Evolutionary conservation across 805 yeast genomes (phyloP), one percentile per base, ranked within the genome.

Genomic region (Metschnikowia gelsemii): DNA sequence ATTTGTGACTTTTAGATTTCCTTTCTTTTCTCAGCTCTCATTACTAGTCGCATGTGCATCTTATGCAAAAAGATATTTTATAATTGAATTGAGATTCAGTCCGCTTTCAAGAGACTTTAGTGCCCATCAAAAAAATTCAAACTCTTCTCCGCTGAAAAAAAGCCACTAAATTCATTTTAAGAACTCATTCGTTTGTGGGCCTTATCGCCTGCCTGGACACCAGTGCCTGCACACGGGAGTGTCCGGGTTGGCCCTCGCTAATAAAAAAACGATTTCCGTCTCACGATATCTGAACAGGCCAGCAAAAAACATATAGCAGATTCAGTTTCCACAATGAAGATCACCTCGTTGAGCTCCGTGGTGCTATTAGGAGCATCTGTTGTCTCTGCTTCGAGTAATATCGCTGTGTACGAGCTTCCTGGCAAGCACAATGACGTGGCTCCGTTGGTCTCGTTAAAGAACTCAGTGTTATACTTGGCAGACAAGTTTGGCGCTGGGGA

Each of bases 401-500:
- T 48, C 13, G 55, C 52, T 20, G 55, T 51, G 9, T 51, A 47
- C 45, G 54, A 51, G 30, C 26, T 49, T 18, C 32, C 51, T 2
- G 39, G 40, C 11, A 24, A 35, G 3, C 26, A 17, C 17, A 19
- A 12, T n/a, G 19, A 32, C 25, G 35, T 28, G 35, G 38, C 28
- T 7, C 46, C 45, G 20, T 32, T 35, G 22, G 45, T 35, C n/a
- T 47, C 54, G 21, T 16, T 45, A 26, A 42, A 55, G 19, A 69
- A 68, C 36, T 70, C 76, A 2, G 55, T 65, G 23, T 54, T 67
- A 41, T 72, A 70, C 51, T 64, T 76, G 46, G 72, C 77, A 27
- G 78, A 74, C 49, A 66, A 63, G 42, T 63, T 72, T 38, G 75
- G 64, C 17, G 62, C 70, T 18, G 63, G 72, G 17, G 64, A 62